These are phyloP conservation scores for Pythium brassicae DNA, from an alignment of 352 stramenopile species.

Conservation along the genomic window DNA sequence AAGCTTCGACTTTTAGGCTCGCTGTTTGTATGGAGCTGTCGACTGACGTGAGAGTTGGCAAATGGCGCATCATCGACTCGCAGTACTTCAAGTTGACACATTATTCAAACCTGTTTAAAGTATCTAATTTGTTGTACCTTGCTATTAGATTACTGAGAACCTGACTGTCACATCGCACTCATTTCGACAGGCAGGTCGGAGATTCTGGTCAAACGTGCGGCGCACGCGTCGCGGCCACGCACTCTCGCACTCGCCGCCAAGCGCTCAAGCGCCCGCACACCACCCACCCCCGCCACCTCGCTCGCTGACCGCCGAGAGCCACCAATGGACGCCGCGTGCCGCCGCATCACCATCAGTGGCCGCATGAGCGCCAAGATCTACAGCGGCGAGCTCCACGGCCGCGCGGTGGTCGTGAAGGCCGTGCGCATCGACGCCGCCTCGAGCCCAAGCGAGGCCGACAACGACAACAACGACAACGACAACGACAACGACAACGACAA, in stretches of 20 bases:
- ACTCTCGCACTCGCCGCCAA: not conserved
- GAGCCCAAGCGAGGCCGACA: too few species aligned
- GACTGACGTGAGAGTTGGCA: not conserved
- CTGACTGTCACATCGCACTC: not conserved
- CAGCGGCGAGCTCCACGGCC: constrained; percentile 8
- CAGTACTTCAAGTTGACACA: constrained; percentile 1
- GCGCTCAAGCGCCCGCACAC: not conserved
- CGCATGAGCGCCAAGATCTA: constrained; percentile 19
- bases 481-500: not conserved
- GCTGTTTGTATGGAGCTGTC: not conserved
- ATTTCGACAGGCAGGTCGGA: too few species aligned
- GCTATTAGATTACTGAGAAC: too few species aligned
- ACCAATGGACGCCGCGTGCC: not conserved
- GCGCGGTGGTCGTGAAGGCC: constrained; percentile 11
- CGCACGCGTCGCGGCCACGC: too few species aligned
- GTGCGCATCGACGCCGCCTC: constrained; percentile 8
- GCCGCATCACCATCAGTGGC: constrained; percentile 16
- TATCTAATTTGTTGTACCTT: too few species aligned
- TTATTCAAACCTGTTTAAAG: not conserved
- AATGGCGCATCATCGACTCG: constrained; percentile 4
- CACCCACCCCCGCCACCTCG: not conserved
- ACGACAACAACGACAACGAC: not conserved
- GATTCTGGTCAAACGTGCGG: too few species aligned
- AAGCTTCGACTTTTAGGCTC: too few species aligned
- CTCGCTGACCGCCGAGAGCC: not conserved